These are phyloP conservation scores for Trametes polyzona DNA, from an alignment of 1,284 basidiomycete species.

Conservation along the genomic window DNA sequence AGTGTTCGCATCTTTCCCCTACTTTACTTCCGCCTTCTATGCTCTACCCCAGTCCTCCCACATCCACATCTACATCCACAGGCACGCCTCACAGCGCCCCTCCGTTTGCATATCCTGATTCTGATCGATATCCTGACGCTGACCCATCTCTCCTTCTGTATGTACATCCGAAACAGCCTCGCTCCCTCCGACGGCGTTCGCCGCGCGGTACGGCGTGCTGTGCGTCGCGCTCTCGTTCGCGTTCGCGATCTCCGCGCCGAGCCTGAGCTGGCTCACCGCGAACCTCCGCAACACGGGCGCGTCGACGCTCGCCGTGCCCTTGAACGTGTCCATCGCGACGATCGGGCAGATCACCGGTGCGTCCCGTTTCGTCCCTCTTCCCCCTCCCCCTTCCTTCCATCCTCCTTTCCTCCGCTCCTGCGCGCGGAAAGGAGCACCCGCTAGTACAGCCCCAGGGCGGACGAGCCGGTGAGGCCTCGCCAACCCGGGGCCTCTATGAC, in stretches of 20 bases:
- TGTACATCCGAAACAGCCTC: slow-evolving; percentile 24
- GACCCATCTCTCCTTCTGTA: slow-evolving; percentile 2
- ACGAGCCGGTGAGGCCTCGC: too few relatives aligned
- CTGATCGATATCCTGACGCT: slow-evolving; percentile 6
- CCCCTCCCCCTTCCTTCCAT: not conserved
- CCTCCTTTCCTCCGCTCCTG: too few relatives aligned
- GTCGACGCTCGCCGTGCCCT: slow-evolving; percentile 39
- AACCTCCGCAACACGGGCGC: slow-evolving; percentile 38
- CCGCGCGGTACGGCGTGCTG: slow-evolving; percentile 38
- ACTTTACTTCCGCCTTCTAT: too few relatives aligned
- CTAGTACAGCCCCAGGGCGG: too few relatives aligned
- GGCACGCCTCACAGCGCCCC: too few relatives aligned
- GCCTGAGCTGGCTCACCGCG: slow-evolving; percentile 41
- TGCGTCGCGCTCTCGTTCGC: slow-evolving; percentile 39
- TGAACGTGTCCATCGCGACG: slow-evolving; percentile 40
- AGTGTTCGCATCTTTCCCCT: too few relatives aligned
- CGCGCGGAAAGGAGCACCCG: too few relatives aligned
- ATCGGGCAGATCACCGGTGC: slow-evolving; percentile 39
- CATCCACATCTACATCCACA: too few relatives aligned
- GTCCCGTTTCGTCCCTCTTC: not conserved
- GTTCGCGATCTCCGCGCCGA: slow-evolving; percentile 39
- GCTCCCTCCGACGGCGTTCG: slow-evolving; percentile 35
- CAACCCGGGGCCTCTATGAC: too few relatives aligned
- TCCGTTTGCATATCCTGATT: not conserved
- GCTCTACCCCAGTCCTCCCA: too few relatives aligned